Percentiles rank a stretch among this genome's conserved stretches.
Conservation (phyloP, 192 early-diverging fungal species). For the Lobulomyces angularis region DNA sequence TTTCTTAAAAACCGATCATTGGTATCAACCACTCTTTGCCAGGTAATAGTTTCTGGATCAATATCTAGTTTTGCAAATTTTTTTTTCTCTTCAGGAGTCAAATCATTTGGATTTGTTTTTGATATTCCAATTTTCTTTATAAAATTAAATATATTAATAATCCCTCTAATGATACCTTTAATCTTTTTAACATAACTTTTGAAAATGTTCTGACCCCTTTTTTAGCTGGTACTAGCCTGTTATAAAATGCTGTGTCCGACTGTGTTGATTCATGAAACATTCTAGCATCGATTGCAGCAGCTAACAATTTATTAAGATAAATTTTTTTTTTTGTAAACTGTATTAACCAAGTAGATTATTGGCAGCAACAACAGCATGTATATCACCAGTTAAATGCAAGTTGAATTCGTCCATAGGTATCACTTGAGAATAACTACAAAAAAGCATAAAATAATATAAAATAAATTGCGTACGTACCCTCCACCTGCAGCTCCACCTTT, state of each 20-base stretch:
- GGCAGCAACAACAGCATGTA: slow-evolving; percentile 94
- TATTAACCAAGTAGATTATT: slow-evolving; percentile 73
- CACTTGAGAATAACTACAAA: slow-evolving; percentile 97
- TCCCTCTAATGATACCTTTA: slow-evolving; percentile 12
- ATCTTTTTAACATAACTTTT: slow-evolving; percentile 71
- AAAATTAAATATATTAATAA: slow-evolving; percentile 5
- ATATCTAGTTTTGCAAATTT: slow-evolving; percentile 87
- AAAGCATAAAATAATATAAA: slow-evolving; percentile 61
- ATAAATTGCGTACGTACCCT: slow-evolving; percentile 34
- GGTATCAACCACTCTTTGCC: slow-evolving; percentile 92
- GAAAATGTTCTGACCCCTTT: slow-evolving; percentile 77
- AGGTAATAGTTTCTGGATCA: slow-evolving; percentile 85
- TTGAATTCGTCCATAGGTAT: slow-evolving; percentile 99
- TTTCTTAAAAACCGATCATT: slow-evolving; percentile 92
- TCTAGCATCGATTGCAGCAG: slow-evolving; percentile 93
- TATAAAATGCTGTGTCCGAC: slow-evolving; percentile 66
- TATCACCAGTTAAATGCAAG: slow-evolving; percentile 96
- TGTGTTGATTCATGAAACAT: slow-evolving; percentile 94
- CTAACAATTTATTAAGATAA: slow-evolving; percentile 17
- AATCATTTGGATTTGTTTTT: slow-evolving; percentile 63
- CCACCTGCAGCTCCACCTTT: slow-evolving; percentile 89
- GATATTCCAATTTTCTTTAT: slow-evolving; percentile 63
- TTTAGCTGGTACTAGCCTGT: slow-evolving; percentile 74
- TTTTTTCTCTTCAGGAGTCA: slow-evolving; percentile 65
- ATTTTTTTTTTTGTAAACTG: not conserved